Conservation (phyloP, 495 filamentous ascomycete genomes). For the Neurospora sp. region DNA sequence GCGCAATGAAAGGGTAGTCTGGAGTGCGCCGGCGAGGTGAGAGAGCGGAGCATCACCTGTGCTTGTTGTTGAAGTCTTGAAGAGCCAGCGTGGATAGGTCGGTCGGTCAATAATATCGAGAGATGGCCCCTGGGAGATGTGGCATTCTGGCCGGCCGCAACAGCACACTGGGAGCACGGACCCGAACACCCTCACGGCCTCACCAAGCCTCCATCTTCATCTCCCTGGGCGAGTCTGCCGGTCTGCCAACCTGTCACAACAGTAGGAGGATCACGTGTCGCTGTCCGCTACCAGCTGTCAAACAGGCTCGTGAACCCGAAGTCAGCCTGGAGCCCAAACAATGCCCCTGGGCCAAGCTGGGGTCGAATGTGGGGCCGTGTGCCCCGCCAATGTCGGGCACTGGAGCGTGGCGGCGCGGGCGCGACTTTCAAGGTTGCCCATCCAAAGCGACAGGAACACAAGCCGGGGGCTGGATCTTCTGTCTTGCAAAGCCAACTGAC, state of each 20-base stretch:
- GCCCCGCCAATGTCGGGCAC: conserved; percentile 19
- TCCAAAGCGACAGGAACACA: not conserved
- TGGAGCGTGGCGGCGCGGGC: not conserved
- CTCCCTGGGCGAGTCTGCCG: conserved; percentile 2
- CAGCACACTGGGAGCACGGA: not conserved
- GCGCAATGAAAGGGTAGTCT: conserved; percentile 3
- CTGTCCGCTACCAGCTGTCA: not conserved
- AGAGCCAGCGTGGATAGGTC: conserved; percentile 14
- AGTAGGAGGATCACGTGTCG: conserved; percentile 12
- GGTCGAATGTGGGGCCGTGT: conserved; percentile 1
- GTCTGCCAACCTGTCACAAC: conserved; percentile 8
- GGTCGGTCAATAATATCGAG: conserved; percentile 18
- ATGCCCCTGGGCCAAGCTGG: not conserved
- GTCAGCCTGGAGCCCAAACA: not conserved
- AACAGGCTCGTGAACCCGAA: not conserved
- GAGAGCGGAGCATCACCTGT: conserved; percentile 17
- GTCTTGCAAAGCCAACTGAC: not conserved
- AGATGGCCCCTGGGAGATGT: conserved; percentile 23
- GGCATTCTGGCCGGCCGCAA: conserved; percentile 19
- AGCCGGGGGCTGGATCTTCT: not conserved
- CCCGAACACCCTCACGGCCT: not conserved
- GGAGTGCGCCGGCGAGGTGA: conserved; percentile 11
- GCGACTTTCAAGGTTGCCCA: conserved; percentile 12
- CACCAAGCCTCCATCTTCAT: not conserved
- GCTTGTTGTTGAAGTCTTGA: conserved; percentile 11